Evolutionary conservation across 371 early-diverging fungal genomes (phyloP).

Genomic region (Chytridiales sp.): DNA sequence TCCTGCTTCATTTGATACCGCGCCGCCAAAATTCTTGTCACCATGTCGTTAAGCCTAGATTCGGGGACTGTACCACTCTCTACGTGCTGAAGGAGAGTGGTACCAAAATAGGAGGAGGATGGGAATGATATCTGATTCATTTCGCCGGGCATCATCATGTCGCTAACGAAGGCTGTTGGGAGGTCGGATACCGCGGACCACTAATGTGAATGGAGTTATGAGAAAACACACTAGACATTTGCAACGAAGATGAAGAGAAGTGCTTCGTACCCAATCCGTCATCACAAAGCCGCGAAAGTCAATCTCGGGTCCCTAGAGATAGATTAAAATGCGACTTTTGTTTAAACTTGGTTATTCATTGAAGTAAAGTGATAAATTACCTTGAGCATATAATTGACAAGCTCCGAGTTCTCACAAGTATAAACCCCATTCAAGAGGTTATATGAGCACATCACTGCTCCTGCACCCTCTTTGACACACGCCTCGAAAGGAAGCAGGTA

Average conservation of each 20-base stretch:
- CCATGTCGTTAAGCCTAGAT: constrained; percentile 55
- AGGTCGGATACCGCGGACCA: constrained; percentile 31
- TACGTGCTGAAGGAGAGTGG: constrained; percentile 22
- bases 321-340: background rate
- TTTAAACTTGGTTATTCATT: background rate
- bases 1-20: constrained; percentile 48
- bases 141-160: constrained; percentile 62
- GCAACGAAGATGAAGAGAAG: constrained; percentile 24
- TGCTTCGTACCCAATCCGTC: constrained; percentile 30
- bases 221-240: too few species aligned
- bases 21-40: constrained; percentile 55
- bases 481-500: constrained; percentile 56
- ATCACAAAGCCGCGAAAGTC: constrained; percentile 52
- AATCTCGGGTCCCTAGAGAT: constrained; percentile 19
- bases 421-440: constrained; percentile 51
- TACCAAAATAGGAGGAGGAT: constrained; percentile 25
- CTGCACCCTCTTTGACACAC: constrained; percentile 56
- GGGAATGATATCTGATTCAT: constrained; percentile 4
- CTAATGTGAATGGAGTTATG: too few species aligned
- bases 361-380: constrained; percentile 13
- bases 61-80: constrained; percentile 22
- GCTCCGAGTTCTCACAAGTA: constrained; percentile 53
- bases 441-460: constrained; percentile 60
- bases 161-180: constrained; percentile 49
- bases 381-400: constrained; percentile 50